Conservation (phyloP, 2,329 filamentous ascomycete species). For the Aspergillus unguis region DNA sequence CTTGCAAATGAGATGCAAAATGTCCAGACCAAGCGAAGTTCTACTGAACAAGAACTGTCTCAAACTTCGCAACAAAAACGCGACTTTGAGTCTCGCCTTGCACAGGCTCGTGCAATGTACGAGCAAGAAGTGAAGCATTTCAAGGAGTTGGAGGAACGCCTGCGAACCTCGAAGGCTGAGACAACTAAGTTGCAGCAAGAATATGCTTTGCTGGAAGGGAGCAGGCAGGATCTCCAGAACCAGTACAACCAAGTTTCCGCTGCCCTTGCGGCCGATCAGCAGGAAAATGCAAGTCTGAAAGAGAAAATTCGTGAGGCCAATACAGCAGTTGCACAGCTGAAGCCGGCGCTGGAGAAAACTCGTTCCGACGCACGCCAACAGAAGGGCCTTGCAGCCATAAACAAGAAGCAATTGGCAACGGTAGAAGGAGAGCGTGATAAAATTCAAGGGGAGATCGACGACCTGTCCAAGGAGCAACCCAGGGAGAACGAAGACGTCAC, state of each 20-base stretch:
- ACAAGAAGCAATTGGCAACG: conserved; percentile 93
- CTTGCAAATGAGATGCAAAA: conserved; percentile 92
- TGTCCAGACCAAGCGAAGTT: conserved; percentile 75
- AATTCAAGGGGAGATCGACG: conserved; percentile 72
- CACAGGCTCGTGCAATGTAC: conserved; percentile 81
- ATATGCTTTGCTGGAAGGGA: conserved; percentile 76
- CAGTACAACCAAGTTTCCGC: conserved; percentile 75
- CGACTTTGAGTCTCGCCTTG: conserved; percentile 84
- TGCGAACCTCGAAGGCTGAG: conserved; percentile 71
- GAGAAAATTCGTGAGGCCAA: conserved; percentile 84
- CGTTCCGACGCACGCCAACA: conserved; percentile 90
- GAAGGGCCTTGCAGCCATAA: conserved; percentile 94
- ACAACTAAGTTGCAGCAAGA: conserved; percentile 82
- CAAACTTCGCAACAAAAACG: conserved; percentile 83
- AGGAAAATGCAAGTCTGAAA: conserved; percentile 80
- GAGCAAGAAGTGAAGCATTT: conserved; percentile 91
- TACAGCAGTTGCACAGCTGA: conserved; percentile 75
- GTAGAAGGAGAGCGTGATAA: conserved; percentile 86
- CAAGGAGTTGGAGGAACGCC: conserved; percentile 77
- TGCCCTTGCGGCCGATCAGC: conserved; percentile 78
- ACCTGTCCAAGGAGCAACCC: conserved; percentile 60
- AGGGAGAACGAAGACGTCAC: conserved; percentile 54
- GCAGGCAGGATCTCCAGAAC: conserved; percentile 73
- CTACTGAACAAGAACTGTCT: conserved; percentile 76
- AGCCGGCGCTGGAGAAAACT: conserved; percentile 88